phyloP scores from a whole-genome alignment of 2,329 filamentous ascomycete species.

The Pestalotiopsis sp. region DNA sequence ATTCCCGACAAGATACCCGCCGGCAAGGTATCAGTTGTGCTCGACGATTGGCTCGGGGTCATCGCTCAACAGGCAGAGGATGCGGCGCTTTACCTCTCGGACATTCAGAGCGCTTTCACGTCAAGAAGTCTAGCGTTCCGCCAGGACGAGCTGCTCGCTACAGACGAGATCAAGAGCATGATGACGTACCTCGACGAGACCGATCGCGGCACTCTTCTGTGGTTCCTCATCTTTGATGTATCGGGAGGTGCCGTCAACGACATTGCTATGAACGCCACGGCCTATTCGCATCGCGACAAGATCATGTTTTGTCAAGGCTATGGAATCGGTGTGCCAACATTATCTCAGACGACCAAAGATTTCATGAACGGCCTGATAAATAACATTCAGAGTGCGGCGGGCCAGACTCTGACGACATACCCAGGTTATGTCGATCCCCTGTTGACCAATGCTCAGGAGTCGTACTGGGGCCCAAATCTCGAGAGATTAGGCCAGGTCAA shows the following conservation, averaged over 20 bases:
- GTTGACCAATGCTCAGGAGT: slow-evolving; percentile 45
- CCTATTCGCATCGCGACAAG: slow-evolving; percentile 65
- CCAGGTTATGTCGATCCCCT: slow-evolving; percentile 62
- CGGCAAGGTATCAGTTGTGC: slow-evolving; percentile 42
- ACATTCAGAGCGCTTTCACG: slow-evolving; percentile 52
- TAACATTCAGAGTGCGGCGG: slow-evolving; percentile 37
- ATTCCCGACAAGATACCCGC: slow-evolving; percentile 48
- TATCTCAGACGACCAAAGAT: slow-evolving; percentile 44
- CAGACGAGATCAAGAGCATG: slow-evolving; percentile 44
- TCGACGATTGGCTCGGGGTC: slow-evolving; percentile 64
- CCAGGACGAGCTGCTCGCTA: slow-evolving; percentile 45
- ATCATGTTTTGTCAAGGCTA: slow-evolving; percentile 66
- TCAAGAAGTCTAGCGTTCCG: slow-evolving; percentile 58
- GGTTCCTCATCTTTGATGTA: slow-evolving; percentile 64
- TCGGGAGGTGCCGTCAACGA: slow-evolving; percentile 61
- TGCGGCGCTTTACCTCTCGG: slow-evolving; percentile 46
- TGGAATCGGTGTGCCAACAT: slow-evolving; percentile 47
- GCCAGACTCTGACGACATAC: slow-evolving; percentile 51
- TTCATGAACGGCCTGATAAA: slow-evolving; percentile 55
- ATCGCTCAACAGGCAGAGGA: slow-evolving; percentile 53
- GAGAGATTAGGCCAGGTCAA: slow-evolving; percentile 49
- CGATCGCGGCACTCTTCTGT: slow-evolving; percentile 52
- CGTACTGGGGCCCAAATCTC: slow-evolving; percentile 58
- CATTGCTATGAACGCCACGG: slow-evolving; percentile 53
- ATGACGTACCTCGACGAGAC: slow-evolving; percentile 53